Evolutionary conservation across 768 basidiomycete genomes (phyloP).

Genomic region (Leucosporidium yakuticum): DNA sequence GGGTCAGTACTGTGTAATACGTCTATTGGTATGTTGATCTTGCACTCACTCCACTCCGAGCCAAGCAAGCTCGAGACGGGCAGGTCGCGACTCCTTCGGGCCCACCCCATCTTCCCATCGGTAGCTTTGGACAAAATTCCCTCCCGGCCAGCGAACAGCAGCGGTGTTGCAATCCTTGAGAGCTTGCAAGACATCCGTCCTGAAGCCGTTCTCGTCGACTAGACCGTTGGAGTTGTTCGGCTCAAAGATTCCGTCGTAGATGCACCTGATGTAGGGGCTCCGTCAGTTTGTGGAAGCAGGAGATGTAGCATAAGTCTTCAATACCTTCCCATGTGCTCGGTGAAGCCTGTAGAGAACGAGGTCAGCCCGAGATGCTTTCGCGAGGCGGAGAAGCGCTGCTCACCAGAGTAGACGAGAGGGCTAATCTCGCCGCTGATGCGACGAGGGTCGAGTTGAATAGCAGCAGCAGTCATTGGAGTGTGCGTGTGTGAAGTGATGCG

Average conservation of each 20-base stretch:
- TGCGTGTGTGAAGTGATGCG: no score
- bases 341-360: not conserved
- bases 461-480: not conserved
- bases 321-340: not conserved
- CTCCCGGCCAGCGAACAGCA: conserved; percentile 54
- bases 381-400: no score
- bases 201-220: not conserved
- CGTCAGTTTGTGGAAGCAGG: no score
- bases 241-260: not conserved
- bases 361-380: no score
- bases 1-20: no score
- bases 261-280: no score
- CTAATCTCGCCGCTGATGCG: conserved; percentile 49
- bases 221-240: not conserved
- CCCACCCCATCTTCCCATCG: conserved; percentile 51
- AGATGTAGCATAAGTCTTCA: not conserved
- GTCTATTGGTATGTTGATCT: no score
- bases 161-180: conserved; percentile 44
- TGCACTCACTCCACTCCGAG: not conserved
- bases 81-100: conserved; percentile 51
- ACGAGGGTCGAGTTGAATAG: conserved; percentile 49
- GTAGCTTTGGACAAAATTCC: conserved; percentile 39
- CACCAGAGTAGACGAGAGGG: conserved; percentile 54
- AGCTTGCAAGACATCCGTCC: conserved; percentile 34
- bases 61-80: conserved; percentile 60